Base-by-base conservation (phyloP, 768 basidiomycete species). In the Mrakia frigida region DNA sequence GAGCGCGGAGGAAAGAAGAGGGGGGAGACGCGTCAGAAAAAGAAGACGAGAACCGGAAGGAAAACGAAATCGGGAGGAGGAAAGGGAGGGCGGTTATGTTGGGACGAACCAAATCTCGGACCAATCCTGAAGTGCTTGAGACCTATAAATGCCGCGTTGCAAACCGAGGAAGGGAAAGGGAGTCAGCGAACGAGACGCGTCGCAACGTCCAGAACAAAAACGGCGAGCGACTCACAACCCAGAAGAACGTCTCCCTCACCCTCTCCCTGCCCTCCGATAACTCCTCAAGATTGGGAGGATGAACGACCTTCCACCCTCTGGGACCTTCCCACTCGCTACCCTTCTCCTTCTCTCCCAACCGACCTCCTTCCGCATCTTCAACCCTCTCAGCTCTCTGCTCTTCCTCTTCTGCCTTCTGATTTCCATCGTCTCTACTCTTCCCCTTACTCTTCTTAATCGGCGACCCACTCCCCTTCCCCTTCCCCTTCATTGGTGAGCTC, bases 191-290 rank as follows among this genome's bases (percentile, higher is more conserved):
- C n/a, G 2, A 16, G 41, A 35, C 37, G 25, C 41, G 3, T 28
- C 21, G 35, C n/a, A 28, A 46, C 6, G 14, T 50, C 3, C 3
- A 9, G 31, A 14, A 16, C 13, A n/a, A 11, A 13, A 37, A 70
- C 25, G 31, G 13, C 16, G 25, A 7, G 25, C 25, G 52, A 72
- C 73, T 67, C 16, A 77, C 76, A 5, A 67, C 76, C 71, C 70
- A 77, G 31, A 77, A 68, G 67, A 41, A 73, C 21, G 76, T 77
- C 52, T 77, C 76, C 25, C 28, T 28, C 0, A 71, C 75, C 4
- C 14, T 25, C 25, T 33, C 59, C 9, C 18, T n/a, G n/a, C n/a
- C 41, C n/a, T 71, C 53, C 18, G 1, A 1, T 2, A 13, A 31
- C 11, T 13, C 41, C 5, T 39, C 41, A 2, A 18, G 16, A 14